These are phyloP conservation scores for Ophiocordyceps polyrhachis-furcata DNA, from an alignment of 2,329 filamentous ascomycete species.

Conservation along the genomic window DNA sequence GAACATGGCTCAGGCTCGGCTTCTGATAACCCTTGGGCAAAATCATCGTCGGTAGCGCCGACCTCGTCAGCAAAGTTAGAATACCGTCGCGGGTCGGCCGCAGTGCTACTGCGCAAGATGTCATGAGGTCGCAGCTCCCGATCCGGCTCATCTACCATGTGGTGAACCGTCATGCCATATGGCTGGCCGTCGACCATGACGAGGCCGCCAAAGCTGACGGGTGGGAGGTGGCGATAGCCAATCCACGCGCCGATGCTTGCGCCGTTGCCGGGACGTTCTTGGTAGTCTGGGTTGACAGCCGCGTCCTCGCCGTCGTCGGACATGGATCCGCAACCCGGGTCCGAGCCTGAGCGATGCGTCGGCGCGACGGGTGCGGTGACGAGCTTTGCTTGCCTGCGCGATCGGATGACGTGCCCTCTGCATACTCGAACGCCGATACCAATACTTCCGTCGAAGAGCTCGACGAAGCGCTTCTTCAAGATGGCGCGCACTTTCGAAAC, in stretches of 20 bases:
- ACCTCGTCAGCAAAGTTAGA: constrained; percentile 18
- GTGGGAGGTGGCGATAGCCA: constrained; percentile 67
- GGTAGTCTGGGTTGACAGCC: constrained; percentile 55
- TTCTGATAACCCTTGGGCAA: constrained; percentile 42
- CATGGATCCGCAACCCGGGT: constrained; percentile 1
- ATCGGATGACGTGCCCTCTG: constrained; percentile 46
- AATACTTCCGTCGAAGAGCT: constrained; percentile 42
- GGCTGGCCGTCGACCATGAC: constrained; percentile 69
- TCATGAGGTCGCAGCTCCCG: constrained; percentile 17
- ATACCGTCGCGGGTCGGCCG: constrained; percentile 22
- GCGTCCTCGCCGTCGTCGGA: constrained; percentile 18
- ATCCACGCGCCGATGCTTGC: constrained; percentile 88
- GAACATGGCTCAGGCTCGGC: constrained; percentile 36
- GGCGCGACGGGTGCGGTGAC: constrained; percentile 14
- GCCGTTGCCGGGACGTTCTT: constrained; percentile 62
- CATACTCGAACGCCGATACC: constrained; percentile 54
- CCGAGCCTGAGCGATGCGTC: not conserved
- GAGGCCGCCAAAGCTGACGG: constrained; percentile 78
- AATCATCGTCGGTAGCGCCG: constrained; percentile 32
- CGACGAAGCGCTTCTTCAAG: constrained; percentile 46
- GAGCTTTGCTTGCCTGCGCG: constrained; percentile 24
- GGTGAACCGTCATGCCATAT: constrained; percentile 91
- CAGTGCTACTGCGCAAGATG: constrained; percentile 20
- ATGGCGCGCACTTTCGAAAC: constrained; percentile 54
- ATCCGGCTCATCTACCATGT: constrained; percentile 68